Conservation (phyloP, 2,329 filamentous ascomycete species). For the Alternaria brassicicola region DNA sequence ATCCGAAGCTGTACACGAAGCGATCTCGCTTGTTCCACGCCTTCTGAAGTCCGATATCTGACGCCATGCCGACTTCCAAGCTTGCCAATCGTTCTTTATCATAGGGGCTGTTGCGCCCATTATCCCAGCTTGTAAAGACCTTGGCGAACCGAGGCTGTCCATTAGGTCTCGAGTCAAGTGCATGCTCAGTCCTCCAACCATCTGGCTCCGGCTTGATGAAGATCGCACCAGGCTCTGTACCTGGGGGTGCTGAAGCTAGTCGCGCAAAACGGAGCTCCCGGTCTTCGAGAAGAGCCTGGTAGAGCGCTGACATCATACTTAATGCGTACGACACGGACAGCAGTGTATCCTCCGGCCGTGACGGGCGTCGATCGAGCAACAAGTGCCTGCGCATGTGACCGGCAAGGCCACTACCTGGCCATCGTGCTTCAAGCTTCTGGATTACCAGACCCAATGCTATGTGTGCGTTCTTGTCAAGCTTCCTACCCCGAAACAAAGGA, state of each 20-base stretch:
- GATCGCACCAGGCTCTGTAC: slow-evolving; percentile 10
- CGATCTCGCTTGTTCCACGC: not conserved
- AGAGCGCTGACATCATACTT: slow-evolving; percentile 15
- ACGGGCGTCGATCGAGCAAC: not conserved
- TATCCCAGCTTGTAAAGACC: slow-evolving; percentile 25
- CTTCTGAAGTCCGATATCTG: not conserved
- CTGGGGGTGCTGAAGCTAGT: slow-evolving; percentile 2
- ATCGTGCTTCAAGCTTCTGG: not conserved
- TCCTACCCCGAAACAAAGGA: not conserved
- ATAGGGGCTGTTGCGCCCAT: slow-evolving; percentile 1
- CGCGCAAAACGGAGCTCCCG: slow-evolving; percentile 12
- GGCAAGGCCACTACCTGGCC: not conserved
- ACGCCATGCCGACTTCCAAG: slow-evolving; percentile 10
- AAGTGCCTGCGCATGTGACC: not conserved
- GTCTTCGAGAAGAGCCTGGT: slow-evolving; percentile 9
- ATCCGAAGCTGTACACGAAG: slow-evolving; percentile 11
- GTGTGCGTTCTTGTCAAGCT: not conserved
- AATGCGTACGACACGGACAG: slow-evolving; percentile 10
- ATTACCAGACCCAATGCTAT: not conserved
- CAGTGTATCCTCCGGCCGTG: not conserved
- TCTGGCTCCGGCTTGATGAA: slow-evolving; percentile 12
- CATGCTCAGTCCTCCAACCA: not conserved
- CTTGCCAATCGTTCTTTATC: slow-evolving; percentile 17
- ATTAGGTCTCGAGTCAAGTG: not conserved
- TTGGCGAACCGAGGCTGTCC: not conserved